phyloP scores from a whole-genome alignment of 2,329 filamentous ascomycete genomes.

The Fusarium citri region DNA sequence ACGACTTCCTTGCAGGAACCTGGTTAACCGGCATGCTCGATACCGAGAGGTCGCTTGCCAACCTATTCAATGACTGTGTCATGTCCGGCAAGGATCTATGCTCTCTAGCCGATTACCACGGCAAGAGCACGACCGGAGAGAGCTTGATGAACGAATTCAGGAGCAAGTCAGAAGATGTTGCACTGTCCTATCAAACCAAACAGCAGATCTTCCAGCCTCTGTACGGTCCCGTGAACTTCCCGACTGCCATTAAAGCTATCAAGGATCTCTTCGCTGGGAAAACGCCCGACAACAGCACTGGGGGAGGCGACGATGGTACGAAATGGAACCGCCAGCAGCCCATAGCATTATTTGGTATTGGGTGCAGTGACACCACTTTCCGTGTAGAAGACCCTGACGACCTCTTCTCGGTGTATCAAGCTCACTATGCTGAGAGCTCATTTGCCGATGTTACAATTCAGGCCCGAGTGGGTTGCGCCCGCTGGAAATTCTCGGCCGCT shows the following conservation, averaged over 20 bases:
- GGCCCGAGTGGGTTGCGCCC: background rate
- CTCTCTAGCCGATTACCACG: background rate
- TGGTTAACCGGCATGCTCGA: rapidly evolving
- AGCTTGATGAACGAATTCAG: background rate
- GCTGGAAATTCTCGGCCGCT: background rate
- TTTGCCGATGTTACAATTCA: background rate
- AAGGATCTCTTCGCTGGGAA: background rate
- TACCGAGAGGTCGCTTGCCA: background rate
- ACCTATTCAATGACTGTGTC: conserved; percentile 6
- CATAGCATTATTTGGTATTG: background rate
- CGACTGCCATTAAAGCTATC: no score
- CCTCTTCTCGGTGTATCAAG: conserved; percentile 14
- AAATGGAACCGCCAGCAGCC: background rate
- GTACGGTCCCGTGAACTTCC: no score
- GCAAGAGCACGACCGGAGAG: background rate
- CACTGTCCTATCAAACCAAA: no score
- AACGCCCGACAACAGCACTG: no score
- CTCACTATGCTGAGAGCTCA: background rate
- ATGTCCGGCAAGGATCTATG: background rate
- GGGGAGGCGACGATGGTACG: rapidly evolving
- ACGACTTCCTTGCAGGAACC: conserved; percentile 4
- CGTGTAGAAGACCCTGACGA: background rate
- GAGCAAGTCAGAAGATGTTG: no score
- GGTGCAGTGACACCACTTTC: background rate
- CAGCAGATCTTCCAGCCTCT: no score